phyloP scores from a whole-genome alignment of 176 grass and related monocot species.

The Juncus effusus region DNA sequence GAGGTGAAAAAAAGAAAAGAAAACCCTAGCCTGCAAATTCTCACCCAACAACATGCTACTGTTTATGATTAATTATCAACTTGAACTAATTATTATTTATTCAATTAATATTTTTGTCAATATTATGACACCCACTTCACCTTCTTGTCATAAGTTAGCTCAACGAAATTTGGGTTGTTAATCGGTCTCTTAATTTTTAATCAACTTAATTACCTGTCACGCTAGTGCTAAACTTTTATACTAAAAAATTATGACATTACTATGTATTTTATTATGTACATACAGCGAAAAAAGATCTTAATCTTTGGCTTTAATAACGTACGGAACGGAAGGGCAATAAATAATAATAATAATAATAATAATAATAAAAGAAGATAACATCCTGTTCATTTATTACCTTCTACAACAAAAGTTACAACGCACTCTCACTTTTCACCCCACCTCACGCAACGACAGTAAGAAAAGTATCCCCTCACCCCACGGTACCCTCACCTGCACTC shows the following conservation, averaged over 20 bases:
- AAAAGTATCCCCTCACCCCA: constrained; percentile 11
- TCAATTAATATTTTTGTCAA: constrained; percentile 13
- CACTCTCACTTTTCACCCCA: constrained; percentile 18
- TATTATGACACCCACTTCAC: constrained; percentile 29
- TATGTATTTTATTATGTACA: no score
- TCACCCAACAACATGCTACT: neutral
- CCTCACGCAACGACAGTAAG: constrained; percentile 7
- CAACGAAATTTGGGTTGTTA: constrained; percentile 26
- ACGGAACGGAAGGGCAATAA: neutral
- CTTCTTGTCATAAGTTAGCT: constrained; percentile 24
- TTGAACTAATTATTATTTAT: constrained; percentile 16
- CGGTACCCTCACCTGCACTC: neutral
- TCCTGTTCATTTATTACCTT: constrained; percentile 27
- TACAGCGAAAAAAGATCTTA: no score
- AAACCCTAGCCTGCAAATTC: constrained; percentile 11
- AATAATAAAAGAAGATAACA: constrained; percentile 20
- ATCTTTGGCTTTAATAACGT: no score
- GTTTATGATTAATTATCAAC: neutral
- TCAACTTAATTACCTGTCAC: constrained; percentile 21
- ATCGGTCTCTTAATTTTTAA: constrained; percentile 26
- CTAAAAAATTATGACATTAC: neutral
- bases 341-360: neutral
- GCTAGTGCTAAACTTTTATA: neutral
- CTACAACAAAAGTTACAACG: constrained; percentile 8
- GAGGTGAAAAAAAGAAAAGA: neutral